phyloP scores from a whole-genome alignment of 2,329 filamentous ascomycete species.

The Sporothrix globosa region DNA sequence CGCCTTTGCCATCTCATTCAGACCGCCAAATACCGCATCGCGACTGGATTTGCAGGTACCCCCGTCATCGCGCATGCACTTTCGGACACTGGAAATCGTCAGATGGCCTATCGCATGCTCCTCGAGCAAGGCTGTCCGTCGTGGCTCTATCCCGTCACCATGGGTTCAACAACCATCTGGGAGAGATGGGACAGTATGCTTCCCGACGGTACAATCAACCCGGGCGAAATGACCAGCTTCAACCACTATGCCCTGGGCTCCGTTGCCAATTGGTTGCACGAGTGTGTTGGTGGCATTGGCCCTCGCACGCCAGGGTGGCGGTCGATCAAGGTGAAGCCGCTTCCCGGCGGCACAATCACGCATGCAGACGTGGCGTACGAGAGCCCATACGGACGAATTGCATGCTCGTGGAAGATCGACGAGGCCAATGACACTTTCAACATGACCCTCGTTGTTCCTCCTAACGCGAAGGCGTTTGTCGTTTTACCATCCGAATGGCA shows the following conservation, averaged over 20 bases:
- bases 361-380: background rate
- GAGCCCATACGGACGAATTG: constrained; percentile 6
- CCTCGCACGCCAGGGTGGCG: constrained; percentile 19
- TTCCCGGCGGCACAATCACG: constrained; percentile 1
- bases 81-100: constrained; percentile 35
- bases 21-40: constrained; percentile 32
- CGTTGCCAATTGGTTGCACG: constrained; percentile 22
- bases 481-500: background rate
- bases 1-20: background rate
- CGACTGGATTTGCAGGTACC: constrained; percentile 39
- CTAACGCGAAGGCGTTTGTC: background rate
- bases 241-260: constrained; percentile 48
- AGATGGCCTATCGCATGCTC: constrained; percentile 43
- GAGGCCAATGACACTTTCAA: background rate
- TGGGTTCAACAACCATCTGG: constrained; percentile 48
- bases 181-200: constrained; percentile 50
- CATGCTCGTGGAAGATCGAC: background rate
- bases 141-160: constrained; percentile 47
- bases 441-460: background rate
- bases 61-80: constrained; percentile 36
- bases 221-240: constrained; percentile 48
- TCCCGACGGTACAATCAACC: constrained; percentile 45
- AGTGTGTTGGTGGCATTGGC: background rate
- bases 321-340: background rate
- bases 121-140: constrained; percentile 40